Percentiles rank a stretch among this genome's conserved stretches.
phyloP scores from a whole-genome alignment of 495 filamentous ascomycete species.

The Penicillium bovifimosum region DNA sequence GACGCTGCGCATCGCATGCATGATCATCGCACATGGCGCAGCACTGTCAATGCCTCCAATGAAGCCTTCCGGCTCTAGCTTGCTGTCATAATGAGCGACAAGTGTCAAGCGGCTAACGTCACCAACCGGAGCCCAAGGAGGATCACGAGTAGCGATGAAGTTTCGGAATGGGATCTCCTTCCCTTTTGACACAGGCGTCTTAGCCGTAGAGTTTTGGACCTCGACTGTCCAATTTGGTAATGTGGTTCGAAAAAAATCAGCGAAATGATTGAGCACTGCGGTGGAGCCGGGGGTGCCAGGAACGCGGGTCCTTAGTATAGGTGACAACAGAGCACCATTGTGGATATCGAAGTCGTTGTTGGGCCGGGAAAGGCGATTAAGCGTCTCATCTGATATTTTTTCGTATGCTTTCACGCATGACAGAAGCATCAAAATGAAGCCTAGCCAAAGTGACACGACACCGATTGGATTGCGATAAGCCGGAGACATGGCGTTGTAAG shows the following conservation, averaged over 20 bases:
- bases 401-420: constrained; percentile 54
- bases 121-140: constrained; percentile 67
- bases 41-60: constrained; percentile 93
- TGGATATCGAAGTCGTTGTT: constrained; percentile 76
- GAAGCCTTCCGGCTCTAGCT: constrained; percentile 76
- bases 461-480: constrained; percentile 25
- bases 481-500: constrained; percentile 25
- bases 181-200: constrained; percentile 65
- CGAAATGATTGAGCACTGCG: constrained; percentile 73
- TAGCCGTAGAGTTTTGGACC: constrained; percentile 81
- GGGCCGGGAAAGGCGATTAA: constrained; percentile 61
- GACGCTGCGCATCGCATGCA: constrained; percentile 77
- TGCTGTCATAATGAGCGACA: constrained; percentile 92
- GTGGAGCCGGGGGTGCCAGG: constrained; percentile 76
- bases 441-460: constrained; percentile 28
- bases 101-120: constrained; percentile 77
- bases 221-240: constrained; percentile 75
- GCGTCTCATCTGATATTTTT: constrained; percentile 63
- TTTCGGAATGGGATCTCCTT: constrained; percentile 77
- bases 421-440: constrained; percentile 22
- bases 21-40: constrained; percentile 84
- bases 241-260: constrained; percentile 64
- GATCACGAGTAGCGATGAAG: constrained; percentile 82
- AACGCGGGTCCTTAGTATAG: constrained; percentile 85
- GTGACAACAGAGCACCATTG: constrained; percentile 68